phyloP scores from a whole-genome alignment of 148 eudicot species.

The Vaccinium myrtillus region DNA sequence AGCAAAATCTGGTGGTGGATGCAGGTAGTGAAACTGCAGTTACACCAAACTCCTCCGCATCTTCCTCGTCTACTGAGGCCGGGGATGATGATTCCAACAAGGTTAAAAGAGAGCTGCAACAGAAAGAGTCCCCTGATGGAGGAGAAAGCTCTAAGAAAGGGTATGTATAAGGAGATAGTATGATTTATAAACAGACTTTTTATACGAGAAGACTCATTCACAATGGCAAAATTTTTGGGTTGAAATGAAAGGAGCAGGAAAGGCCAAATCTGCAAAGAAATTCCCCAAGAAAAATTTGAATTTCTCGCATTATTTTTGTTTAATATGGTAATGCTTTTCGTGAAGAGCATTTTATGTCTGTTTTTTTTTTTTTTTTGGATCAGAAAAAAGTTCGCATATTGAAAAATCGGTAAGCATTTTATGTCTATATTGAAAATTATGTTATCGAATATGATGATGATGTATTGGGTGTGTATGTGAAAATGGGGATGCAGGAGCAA shows the following conservation, averaged over 20 bases:
- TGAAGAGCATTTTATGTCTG: neutral
- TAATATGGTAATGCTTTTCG: neutral
- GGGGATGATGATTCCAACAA: slow-evolving; percentile 37
- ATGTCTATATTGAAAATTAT: neutral
- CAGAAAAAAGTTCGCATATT: too few species aligned
- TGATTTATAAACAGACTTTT: neutral
- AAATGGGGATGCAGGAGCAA: slow-evolving; percentile 28
- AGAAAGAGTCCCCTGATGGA: slow-evolving; percentile 38
- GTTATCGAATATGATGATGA: neutral
- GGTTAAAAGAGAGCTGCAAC: slow-evolving; percentile 31
- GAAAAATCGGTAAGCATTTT: neutral
- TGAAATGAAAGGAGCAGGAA: neutral
- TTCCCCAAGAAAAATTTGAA: neutral
- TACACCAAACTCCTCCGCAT: slow-evolving; percentile 64
- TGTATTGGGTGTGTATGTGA: neutral
- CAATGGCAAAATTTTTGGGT: neutral
- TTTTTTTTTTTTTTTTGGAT: too few species aligned
- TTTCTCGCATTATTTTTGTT: neutral
- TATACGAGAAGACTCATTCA: neutral
- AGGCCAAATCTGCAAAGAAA: neutral
- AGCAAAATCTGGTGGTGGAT: slow-evolving; percentile 23
- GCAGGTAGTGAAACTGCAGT: slow-evolving; percentile 23
- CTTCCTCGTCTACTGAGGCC: slow-evolving; percentile 65
- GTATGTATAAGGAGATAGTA: slow-evolving; percentile 34
- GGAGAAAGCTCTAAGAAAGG: slow-evolving; percentile 58